Evolutionary conservation across 228 moss, liverwort and hornwort species (phyloP).

Genomic region (Sphagnum fallax): DNA sequence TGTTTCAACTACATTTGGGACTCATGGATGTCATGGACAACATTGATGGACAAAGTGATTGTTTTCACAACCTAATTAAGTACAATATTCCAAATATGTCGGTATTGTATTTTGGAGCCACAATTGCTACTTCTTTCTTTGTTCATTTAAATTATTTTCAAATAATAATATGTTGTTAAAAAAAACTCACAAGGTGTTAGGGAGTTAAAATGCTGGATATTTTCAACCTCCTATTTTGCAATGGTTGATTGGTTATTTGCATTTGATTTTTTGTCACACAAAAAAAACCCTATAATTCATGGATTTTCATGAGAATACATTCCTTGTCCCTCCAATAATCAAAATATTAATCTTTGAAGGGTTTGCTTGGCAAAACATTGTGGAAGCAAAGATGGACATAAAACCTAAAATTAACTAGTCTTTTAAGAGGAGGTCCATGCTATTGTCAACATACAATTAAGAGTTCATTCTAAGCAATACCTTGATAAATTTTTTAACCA

Average conservation of each 20-base stretch:
- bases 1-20: conserved; percentile 60
- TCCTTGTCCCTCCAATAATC: conserved; percentile 56
- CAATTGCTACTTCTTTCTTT: not conserved
- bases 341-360: conserved; percentile 91
- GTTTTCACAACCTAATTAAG: conserved; percentile 59
- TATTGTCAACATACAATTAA: conserved; percentile 32
- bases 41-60: conserved; percentile 40
- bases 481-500: conserved; percentile 57
- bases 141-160: not conserved
- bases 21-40: conserved; percentile 62
- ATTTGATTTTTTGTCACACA: conserved; percentile 50
- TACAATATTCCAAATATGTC: conserved; percentile 64
- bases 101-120: conserved; percentile 11
- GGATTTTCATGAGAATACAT: conserved; percentile 78
- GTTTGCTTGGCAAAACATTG: conserved; percentile 82
- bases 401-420: conserved; percentile 65
- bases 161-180: not conserved
- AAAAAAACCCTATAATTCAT: conserved; percentile 40
- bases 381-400: conserved; percentile 86
- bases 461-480: conserved; percentile 76
- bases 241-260: conserved; percentile 94
- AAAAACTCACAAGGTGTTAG: not conserved
- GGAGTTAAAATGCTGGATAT: conserved; percentile 61
- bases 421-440: conserved; percentile 46
- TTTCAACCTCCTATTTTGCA: conserved; percentile 67